Evolutionary conservation across 129 eudicot genomes (phyloP).

Genomic region (Arctium minus): DNA sequence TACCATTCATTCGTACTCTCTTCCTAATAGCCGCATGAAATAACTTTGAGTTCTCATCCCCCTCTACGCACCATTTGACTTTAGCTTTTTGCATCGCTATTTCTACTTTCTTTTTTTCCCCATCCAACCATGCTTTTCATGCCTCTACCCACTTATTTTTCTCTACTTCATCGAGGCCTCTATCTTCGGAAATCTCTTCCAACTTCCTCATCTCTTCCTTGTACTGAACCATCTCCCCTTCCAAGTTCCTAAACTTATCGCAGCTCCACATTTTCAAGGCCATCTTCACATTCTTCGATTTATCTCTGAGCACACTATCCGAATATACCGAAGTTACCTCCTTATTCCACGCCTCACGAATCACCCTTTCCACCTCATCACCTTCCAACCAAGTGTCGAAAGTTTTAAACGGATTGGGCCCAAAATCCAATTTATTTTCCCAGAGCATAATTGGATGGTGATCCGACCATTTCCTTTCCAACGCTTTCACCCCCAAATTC

Average conservation of each 20-base stretch:
- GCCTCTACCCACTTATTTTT: background rate
- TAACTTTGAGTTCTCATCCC: background rate
- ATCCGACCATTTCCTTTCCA: background rate
- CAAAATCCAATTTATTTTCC: background rate
- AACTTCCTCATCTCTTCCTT: no score
- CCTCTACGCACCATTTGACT: background rate
- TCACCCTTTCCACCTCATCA: no score
- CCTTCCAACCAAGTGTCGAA: background rate
- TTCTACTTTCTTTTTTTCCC: background rate
- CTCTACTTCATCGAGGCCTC: no score
- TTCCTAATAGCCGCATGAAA: background rate
- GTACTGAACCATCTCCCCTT: background rate
- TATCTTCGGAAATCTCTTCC: background rate
- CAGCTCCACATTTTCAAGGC: background rate
- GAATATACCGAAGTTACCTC: rapidly evolving
- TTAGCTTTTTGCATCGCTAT: background rate
- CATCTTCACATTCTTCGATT: background rate
- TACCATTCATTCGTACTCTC: background rate
- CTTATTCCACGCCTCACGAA: background rate
- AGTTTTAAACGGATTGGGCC: background rate
- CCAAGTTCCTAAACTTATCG: background rate
- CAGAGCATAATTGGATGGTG: background rate
- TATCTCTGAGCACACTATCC: background rate
- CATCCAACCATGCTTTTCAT: background rate
- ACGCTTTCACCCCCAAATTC: background rate